Evolutionary conservation across 768 basidiomycete genomes (phyloP), one percentile per base, ranked within the genome.

Genomic region (Mycena sanguinolenta): DNA sequence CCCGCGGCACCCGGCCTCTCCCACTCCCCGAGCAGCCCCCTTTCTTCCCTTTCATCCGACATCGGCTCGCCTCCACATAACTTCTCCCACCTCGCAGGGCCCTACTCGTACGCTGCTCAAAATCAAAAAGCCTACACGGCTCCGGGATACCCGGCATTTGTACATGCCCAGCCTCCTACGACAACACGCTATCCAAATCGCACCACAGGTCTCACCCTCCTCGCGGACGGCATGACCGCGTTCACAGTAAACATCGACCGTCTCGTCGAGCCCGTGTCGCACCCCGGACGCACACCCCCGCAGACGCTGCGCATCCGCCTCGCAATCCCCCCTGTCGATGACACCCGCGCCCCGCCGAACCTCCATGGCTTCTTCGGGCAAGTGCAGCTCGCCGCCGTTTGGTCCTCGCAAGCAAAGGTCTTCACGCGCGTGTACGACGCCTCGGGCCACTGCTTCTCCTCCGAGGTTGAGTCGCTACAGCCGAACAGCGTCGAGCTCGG

Each of bases 191-290:
- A 63, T 69, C 78, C 77, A 30, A 84, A 82, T 46, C 73, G 80
- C 50, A 67, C 85, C 53, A 79, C 79, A 17, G 81, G 80, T 54
- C 77, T 93, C 65, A 85, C 84, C 46, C 82, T 94, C 21, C 85
- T 85, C 76, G 89, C 92, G 27, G 90, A 92, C 73, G 91, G 92
- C 67, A 91, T 93, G 89, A 80, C 85, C n/a, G 84, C 89, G 21
- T 85, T 90, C 63, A 80, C 84, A 34, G 82, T 92, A 77, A 87
- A 90, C 69, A 82, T 92, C 65, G 91, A 91, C 77, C 82, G 85
- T 25, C 79, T 91, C 54, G 71, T 82, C 54, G 82, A 85, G 54
- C 79, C 85, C 25, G 69, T 83, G 63, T 77, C 82, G 65, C 78
- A 78, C 44, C 76, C 83, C 58, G 75, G 77, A 55, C 78, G 76